Base-by-base conservation (phyloP, 257 asterid species). In the Buddleja alternifolia region DNA sequence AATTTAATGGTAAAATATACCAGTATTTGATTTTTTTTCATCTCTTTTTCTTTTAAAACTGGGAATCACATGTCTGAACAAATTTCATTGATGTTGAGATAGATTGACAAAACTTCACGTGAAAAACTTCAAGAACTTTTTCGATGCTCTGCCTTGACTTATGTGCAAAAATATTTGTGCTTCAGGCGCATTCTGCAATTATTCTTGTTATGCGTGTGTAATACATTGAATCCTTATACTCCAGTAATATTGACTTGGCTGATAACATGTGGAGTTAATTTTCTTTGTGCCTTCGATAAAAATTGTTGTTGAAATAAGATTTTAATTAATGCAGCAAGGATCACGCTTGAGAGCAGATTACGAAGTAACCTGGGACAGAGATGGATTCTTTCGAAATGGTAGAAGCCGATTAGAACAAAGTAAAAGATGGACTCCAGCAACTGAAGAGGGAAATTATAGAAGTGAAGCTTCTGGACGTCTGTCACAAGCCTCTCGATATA, bases 291-390 rank as follows among this genome's bases (percentile, higher is more conserved):
- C 60, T 40, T 59, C 36, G 16, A 20, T 41, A 51, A 56, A 68
- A 60, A 56, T 72, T 60, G 59, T 6, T 67, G 56, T 65, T 41
- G 60, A 57, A 56, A 69, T 52, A 53, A 10, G 44, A 48, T 76
- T 23, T 50, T 55, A 3, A 66, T 24, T 25, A 66, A 71, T 80
- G 92, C 91, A 94, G 99, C 79, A 89, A 86, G 99, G 96, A 52
- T 87, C 99, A 29, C 91, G 96, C 10, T 64, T 94, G 88, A 81
- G 81, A 75, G 94, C 93, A 72, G 99, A 94, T 80, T 91, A 89
- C 63, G 93, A 87, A 47, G 90, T 94, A 69, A 81, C 83, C 17
- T 91, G 97, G 96, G 99, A 89, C 75, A 83, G 75, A 76, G 91
- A 86, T 39, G 93, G 87, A 29, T 89, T 71, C 77, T 89, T 94